phyloP scores from a whole-genome alignment of 1,139 yeast genomes.

The Yamadazyma sp. region DNA sequence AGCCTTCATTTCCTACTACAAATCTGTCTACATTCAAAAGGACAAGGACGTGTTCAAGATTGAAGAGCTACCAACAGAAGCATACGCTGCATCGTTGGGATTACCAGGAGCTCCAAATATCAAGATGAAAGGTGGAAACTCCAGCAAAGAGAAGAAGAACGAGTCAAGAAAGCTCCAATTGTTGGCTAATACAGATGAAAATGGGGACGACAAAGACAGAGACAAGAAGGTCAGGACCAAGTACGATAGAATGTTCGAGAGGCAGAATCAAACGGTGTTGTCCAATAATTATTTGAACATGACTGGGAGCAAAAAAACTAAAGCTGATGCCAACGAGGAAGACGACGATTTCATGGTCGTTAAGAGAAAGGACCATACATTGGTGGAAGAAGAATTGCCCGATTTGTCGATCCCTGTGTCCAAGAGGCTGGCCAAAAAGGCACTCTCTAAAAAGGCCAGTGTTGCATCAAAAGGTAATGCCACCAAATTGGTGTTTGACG shows the following conservation, averaged over 20 bases:
- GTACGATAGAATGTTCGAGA: slow-evolving; percentile 93
- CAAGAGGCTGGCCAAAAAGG: slow-evolving; percentile 84
- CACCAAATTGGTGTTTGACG: slow-evolving; percentile 83
- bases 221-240: slow-evolving; percentile 69
- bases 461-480: slow-evolving; percentile 66
- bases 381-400: slow-evolving; percentile 67
- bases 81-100: slow-evolving; percentile 84
- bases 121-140: slow-evolving; percentile 56
- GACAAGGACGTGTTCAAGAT: slow-evolving; percentile 84
- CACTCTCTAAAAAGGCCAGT: slow-evolving; percentile 83
- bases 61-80: slow-evolving; percentile 75
- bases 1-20: slow-evolving; percentile 87
- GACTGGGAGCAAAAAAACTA: slow-evolving; percentile 41
- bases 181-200: slow-evolving; percentile 60
- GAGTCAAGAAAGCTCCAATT: slow-evolving; percentile 68
- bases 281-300: slow-evolving; percentile 84
- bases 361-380: slow-evolving; percentile 71
- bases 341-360: slow-evolving; percentile 79
- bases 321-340: slow-evolving; percentile 34
- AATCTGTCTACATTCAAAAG: slow-evolving; percentile 81
- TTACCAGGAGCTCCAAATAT: slow-evolving; percentile 95
- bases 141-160: slow-evolving; percentile 74
- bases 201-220: slow-evolving; percentile 53
- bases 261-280: slow-evolving; percentile 89
- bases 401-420: slow-evolving; percentile 64